Evolutionary conservation across 805 yeast species (phyloP), one percentile per base, ranked within the genome.

Genomic region (Alloascoidea hylecoeti): DNA sequence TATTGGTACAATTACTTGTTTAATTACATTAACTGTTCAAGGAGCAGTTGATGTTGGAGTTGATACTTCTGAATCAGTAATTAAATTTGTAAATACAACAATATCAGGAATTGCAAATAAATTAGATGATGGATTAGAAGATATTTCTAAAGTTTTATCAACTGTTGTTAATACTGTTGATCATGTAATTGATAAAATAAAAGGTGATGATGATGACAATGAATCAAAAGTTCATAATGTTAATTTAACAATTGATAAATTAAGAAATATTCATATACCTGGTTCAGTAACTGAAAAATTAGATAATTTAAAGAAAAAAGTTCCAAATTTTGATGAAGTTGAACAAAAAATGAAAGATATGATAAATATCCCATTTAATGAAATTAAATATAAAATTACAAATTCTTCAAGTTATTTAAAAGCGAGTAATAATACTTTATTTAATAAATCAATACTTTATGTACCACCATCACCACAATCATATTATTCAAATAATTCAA

Each of bases 1-100:
- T 36, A 55, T 86, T 2, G 97, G 96, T 0, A 92, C 97, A 0
- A 84, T 83, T 55, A 78, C 80, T 0, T 92, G 98, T 55, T 61
- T 92, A 12, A 53, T 85, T 12, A 72, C 81, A 0, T 77, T 92
- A 3, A 72, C 86, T 0, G 63, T 88, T 4, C 77, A 73, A 48
- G 83, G 88, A 2, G 68, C 82, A 0, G 78, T 77, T 1, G 75
- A 73, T 45, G 72, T 75, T 18, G 94, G 94, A 0, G 53, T 82
- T 1, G 79, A 82, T 49, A 71, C 84, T 1, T 75, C 94, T 0
- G 82, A 79, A 46, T 51, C 68, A 1, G 60, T 84, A 1, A 64
- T 86, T 4, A 52, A 53, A 3, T 57, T 65, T 15, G 81, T 85
- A 2, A 85, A 88, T 48, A 57, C 57, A 1, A 75, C 92, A 0